Evolutionary conservation across 139 green algal species (phyloP).

Genomic region (Tetraselmis chui): DNA sequence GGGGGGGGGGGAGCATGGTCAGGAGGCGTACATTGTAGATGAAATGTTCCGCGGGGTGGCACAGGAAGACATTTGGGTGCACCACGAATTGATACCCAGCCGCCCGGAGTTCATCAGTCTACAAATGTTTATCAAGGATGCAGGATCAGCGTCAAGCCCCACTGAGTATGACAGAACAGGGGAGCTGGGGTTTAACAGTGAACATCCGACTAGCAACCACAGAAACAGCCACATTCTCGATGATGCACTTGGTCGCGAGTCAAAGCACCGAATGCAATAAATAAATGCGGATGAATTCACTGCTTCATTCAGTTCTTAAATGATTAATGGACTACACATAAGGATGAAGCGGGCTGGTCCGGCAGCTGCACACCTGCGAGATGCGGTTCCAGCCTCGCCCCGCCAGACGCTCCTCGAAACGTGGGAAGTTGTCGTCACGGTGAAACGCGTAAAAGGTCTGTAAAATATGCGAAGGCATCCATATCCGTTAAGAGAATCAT

Average conservation of each 20-base stretch:
- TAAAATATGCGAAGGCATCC: background rate
- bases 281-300: no score
- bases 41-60: background rate
- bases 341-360: background rate
- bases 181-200: no score
- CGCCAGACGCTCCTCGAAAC: background rate
- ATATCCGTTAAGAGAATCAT: no score
- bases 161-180: no score
- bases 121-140: background rate
- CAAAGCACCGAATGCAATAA: background rate
- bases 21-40: background rate
- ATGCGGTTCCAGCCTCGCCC: background rate
- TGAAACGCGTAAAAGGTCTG: background rate
- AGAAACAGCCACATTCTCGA: no score
- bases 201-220: background rate
- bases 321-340: background rate
- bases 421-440: background rate
- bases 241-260: no score
- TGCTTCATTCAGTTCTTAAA: no score
- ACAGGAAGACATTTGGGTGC: background rate
- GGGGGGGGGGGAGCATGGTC: background rate
- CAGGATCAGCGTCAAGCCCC: background rate
- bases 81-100: background rate
- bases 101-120: background rate
- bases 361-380: background rate